A percentile compares a stretch with the other conserved stretches of the same genome.
These are phyloP conservation scores for Rhododendron kiyosumense DNA, from an alignment of 148 eudicot genomes.

Conservation along the genomic window DNA sequence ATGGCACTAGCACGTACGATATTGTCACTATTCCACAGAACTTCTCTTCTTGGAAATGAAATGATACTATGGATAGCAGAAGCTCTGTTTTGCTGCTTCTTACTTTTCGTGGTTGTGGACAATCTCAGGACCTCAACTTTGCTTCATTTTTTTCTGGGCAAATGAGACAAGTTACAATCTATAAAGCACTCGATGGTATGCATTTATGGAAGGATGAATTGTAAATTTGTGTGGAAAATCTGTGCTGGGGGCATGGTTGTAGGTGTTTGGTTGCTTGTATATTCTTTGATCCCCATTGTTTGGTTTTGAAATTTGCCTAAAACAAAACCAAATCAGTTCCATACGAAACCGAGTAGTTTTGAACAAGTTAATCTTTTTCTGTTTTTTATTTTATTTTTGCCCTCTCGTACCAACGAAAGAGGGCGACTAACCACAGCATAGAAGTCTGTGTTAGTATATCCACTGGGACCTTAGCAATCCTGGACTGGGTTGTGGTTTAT, in stretches of 20 bases:
- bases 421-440: neutral
- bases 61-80: neutral
- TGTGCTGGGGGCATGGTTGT: neutral
- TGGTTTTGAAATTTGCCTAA: neutral
- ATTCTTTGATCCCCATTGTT: neutral
- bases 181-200: neutral
- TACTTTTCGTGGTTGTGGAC: neutral
- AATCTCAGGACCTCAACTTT: neutral
- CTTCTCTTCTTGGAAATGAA: neutral
- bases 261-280: neutral
- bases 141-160: neutral
- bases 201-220: neutral
- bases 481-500: neutral
- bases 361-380: neutral
- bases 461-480: neutral
- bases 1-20: neutral
- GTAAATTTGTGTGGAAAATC: neutral
- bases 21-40: neutral
- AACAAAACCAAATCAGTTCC: neutral
- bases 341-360: neutral
- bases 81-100: neutral
- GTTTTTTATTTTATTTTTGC: neutral
- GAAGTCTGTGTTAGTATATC: neutral
- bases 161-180: neutral
- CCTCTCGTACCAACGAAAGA: too few relatives aligned